phyloP scores from a whole-genome alignment of 1,139 yeast species.

The Kodamaea alishanica region DNA sequence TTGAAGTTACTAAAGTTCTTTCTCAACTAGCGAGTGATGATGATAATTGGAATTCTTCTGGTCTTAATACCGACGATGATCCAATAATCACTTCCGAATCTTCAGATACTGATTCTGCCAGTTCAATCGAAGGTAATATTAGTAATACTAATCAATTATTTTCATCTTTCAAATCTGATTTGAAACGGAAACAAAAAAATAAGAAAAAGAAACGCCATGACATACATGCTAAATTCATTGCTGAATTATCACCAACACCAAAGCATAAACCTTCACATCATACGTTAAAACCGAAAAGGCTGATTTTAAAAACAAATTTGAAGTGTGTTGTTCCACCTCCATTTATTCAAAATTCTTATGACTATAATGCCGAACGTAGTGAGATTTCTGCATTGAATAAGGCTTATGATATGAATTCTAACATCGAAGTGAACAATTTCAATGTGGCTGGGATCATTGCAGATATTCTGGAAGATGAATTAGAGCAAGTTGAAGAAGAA shows the following conservation, averaged over 20 bases:
- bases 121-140: slow-evolving; percentile 15
- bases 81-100: slow-evolving; percentile 20
- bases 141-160: slow-evolving; percentile 24
- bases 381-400: slow-evolving; percentile 15
- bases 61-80: slow-evolving; percentile 23
- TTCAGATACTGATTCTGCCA: slow-evolving; percentile 21
- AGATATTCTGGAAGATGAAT: slow-evolving; percentile 3
- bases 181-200: slow-evolving; percentile 15
- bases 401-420: slow-evolving; percentile 11
- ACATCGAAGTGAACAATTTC: slow-evolving; percentile 9
- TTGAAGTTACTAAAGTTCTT: too few species aligned
- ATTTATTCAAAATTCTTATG: not conserved
- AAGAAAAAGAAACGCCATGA: slow-evolving; percentile 7
- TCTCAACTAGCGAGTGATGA: slow-evolving; percentile 14
- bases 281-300: slow-evolving; percentile 38
- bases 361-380: slow-evolving; percentile 10
- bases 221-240: slow-evolving; percentile 1
- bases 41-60: slow-evolving; percentile 24
- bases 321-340: not conserved
- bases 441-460: slow-evolving; percentile 13
- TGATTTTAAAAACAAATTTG: slow-evolving; percentile 31
- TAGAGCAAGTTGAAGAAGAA: slow-evolving; percentile 2
- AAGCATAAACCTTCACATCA: slow-evolving; percentile 46
- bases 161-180: slow-evolving; percentile 18
- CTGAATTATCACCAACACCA: slow-evolving; percentile 36